Base-by-base conservation (phyloP, 345 rosid species). In the Combretum micranthum region DNA sequence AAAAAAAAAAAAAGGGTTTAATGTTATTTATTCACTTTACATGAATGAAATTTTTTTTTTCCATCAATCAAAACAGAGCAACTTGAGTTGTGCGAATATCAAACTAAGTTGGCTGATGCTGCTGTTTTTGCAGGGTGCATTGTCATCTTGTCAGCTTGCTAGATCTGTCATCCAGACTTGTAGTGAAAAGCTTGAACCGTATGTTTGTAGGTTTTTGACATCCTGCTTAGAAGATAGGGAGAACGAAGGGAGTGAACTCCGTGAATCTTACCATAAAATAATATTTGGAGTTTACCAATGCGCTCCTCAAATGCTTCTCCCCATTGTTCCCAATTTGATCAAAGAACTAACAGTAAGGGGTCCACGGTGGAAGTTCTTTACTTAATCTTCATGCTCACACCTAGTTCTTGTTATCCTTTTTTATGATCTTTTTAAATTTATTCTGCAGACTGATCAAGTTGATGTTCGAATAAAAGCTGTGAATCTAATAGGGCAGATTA, bases 401-500 rank as follows among this genome's bases (percentile, higher is more conserved):
- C 55, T 15, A 3, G 42, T 47, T 21, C 42, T 50, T 66, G 48
- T 51, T 12, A 13, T 37, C 0, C 21, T 43, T 25, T n/a, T 61
- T 43, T 57, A 13, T 45, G n/a, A 55, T 53, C 57, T 44, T 26
- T 48, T 2, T 32, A 21, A 45, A 53, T 9, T 53, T 14, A 15
- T 11, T 47, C 7, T 82, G 56, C 73, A 91, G 98, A 75, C 83
- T 67, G 96, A 88, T 78, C 97, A 86, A 75, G 97, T 86, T 39
- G 95, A 92, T 66, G 81, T 83, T 55, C 84, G 96, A 67, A 75
- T 86, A 73, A 92, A 85, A 76, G 95, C 96, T 52, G 80, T 86
- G 63, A 83, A 68, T 59, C 77, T 92, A 76, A 62, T 79, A 59
- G 97, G 93, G 72, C 81, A 78, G 74, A 79, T 88, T 51, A 69